Conservation (phyloP, 306 rosid genomes). For the Quercus alba region DNA sequence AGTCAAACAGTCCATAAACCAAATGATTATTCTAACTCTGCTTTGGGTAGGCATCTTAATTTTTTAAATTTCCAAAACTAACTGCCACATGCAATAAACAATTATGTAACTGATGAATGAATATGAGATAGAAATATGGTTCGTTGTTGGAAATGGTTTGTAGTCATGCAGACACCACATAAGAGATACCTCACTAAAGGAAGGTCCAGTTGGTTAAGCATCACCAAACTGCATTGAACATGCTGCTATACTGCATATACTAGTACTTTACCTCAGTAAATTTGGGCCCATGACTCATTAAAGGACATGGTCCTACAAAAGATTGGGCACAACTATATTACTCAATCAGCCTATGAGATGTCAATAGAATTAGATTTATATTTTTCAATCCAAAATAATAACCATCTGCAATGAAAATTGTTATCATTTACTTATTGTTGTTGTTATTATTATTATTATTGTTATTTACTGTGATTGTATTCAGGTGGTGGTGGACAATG, state of each 20-base stretch:
- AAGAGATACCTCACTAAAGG: neutral
- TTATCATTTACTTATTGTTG: neutral
- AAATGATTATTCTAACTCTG: no score
- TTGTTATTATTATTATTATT: neutral
- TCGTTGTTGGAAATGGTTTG: neutral
- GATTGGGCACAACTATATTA: neutral
- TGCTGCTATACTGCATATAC: conserved; percentile 8
- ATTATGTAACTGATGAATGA: no score
- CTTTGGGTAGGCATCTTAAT: no score
- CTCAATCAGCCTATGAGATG: neutral
- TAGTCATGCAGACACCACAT: neutral
- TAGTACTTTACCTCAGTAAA: neutral
- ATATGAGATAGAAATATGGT: neutral
- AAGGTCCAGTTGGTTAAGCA: neutral
- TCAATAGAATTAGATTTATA: neutral
- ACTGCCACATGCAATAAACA: no score
- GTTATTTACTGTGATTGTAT: conserved; percentile 2
- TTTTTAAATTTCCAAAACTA: no score
- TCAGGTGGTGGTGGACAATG: conserved; percentile 81
- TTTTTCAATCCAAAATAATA: neutral
- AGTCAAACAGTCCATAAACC: no score
- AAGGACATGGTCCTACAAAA: neutral
- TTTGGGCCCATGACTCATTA: neutral
- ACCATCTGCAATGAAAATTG: neutral
- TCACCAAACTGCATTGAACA: conserved; percentile 15